Conservation (phyloP, 108 stramenopile species). For the Hondaea fermentalgiana region DNA sequence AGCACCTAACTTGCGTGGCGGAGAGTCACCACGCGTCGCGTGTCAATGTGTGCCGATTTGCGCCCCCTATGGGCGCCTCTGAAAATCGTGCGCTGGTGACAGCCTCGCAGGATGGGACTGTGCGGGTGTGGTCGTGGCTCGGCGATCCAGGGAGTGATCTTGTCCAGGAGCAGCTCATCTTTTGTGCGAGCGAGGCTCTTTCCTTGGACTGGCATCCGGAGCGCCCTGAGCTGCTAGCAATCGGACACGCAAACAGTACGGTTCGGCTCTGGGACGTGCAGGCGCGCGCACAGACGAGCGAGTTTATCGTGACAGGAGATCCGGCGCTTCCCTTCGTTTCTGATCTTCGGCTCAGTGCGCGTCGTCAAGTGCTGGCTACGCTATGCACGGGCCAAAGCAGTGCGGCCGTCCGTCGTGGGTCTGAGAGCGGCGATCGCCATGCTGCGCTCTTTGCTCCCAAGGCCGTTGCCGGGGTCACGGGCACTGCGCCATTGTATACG, state of each 20-base stretch:
- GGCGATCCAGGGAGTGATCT: neutral
- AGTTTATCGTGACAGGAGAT: neutral
- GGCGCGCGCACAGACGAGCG: neutral
- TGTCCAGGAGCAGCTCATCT: neutral
- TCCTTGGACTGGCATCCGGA: neutral
- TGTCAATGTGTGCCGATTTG: neutral
- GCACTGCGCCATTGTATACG: neutral
- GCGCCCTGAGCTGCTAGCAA: neutral
- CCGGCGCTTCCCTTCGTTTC: neutral
- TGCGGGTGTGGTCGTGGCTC: neutral
- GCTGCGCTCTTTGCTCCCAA: neutral
- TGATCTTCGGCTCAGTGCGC: neutral
- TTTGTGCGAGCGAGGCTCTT: neutral
- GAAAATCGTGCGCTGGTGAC: neutral
- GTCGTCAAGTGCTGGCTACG: neutral
- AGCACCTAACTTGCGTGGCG: neutral
- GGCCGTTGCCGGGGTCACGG: neutral
- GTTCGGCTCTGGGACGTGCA: neutral
- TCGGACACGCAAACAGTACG: neutral
- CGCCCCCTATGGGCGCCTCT: neutral
- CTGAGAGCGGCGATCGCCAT: neutral
- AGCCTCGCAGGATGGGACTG: neutral
- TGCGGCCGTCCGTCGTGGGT: neutral
- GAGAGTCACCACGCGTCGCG: neutral
- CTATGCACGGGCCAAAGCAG: neutral